A percentile compares a stretch with the other conserved stretches of the same genome.
phyloP scores from a whole-genome alignment of 768 basidiomycete genomes.

The Leccinellum albellum region DNA sequence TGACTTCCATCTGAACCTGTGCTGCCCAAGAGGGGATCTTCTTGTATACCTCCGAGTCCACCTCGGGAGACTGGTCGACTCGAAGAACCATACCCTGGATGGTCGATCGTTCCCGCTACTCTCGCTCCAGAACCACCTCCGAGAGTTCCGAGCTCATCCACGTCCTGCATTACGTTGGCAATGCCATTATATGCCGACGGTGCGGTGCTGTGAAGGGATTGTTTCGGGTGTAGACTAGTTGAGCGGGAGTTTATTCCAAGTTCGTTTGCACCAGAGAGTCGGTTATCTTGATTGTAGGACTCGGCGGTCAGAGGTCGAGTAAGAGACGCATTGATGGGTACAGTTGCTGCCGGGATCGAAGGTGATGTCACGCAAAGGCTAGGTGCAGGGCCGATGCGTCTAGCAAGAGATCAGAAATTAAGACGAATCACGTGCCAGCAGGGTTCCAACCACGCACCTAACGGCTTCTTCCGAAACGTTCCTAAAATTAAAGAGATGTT shows the following conservation, averaged over 20 bases:
- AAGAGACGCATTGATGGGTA: conserved; percentile 24
- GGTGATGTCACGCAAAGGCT: conserved; percentile 34
- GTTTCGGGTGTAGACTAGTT: conserved; percentile 11
- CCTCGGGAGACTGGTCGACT: conserved; percentile 14
- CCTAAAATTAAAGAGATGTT: conserved; percentile 34
- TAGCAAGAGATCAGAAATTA: conserved; percentile 12
- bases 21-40: conserved; percentile 7
- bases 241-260: conserved; percentile 1
- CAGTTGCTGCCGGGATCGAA: conserved; percentile 28
- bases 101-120: conserved; percentile 22
- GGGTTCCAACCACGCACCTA: conserved; percentile 28
- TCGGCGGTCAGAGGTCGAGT: conserved; percentile 23
- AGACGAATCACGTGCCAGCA: neutral
- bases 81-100: conserved; percentile 25
- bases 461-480: conserved; percentile 70
- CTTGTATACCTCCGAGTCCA: conserved; percentile 25
- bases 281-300: conserved; percentile 12
- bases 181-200: conserved; percentile 22
- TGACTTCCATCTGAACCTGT: conserved; percentile 4
- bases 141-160: conserved; percentile 23
- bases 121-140: conserved; percentile 6
- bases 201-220: conserved; percentile 28
- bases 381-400: conserved; percentile 48
- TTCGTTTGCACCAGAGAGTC: conserved; percentile 11
- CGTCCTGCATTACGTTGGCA: conserved; percentile 9